Evolutionary conservation across 2,329 filamentous ascomycete genomes (phyloP).

Genomic region (Malbranchea zuffiana): DNA sequence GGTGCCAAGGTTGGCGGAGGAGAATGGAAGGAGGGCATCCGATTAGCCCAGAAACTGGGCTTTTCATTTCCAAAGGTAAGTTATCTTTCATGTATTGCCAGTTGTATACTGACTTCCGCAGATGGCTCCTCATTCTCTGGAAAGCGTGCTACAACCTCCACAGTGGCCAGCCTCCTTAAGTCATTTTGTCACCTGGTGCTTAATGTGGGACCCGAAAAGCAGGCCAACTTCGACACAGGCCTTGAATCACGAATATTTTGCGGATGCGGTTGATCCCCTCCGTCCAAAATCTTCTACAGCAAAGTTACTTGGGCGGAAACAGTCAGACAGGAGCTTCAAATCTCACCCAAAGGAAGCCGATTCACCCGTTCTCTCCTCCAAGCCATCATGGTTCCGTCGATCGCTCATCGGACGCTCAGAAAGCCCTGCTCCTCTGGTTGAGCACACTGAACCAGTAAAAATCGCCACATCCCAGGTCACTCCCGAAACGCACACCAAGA

Average conservation of each 20-base stretch:
- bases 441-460: constrained; percentile 22
- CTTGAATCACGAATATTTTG: constrained; percentile 89
- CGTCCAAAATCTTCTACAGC: constrained; percentile 84
- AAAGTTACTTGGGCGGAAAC: constrained; percentile 75
- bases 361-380: constrained; percentile 53
- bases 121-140: constrained; percentile 96
- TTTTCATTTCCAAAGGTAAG: constrained; percentile 85
- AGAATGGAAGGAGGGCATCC: constrained; percentile 91
- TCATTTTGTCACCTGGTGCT: constrained; percentile 93
- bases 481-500: constrained; percentile 34
- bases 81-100: constrained; percentile 9
- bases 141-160: constrained; percentile 78
- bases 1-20: constrained; percentile 81
- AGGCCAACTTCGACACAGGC: constrained; percentile 88
- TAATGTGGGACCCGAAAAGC: constrained; percentile 96
- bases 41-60: constrained; percentile 86
- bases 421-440: constrained; percentile 49
- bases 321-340: constrained; percentile 66
- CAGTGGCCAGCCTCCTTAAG: constrained; percentile 84
- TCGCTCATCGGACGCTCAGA: constrained; percentile 77
- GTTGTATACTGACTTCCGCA: constrained; percentile 26
- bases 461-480: constrained; percentile 22
- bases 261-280: constrained; percentile 81
- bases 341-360: constrained; percentile 53
- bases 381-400: constrained; percentile 94